These are phyloP conservation scores for Moringa oleifera DNA, from an alignment of 345 rosid species.

Conservation along the genomic window DNA sequence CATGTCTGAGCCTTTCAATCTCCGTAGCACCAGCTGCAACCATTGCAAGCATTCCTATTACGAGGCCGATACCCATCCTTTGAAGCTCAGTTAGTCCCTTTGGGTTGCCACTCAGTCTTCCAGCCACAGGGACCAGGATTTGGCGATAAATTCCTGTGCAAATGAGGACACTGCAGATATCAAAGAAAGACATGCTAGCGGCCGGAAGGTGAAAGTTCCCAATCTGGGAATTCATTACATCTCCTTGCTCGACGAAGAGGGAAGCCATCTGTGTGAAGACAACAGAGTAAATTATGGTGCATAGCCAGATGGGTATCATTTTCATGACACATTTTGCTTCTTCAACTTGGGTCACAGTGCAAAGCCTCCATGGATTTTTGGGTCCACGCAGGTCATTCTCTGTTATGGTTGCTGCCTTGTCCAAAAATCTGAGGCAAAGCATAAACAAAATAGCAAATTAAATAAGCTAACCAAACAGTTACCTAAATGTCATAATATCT, in stretches of 20 bases:
- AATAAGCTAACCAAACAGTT: too few species aligned
- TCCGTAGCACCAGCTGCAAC: slow-evolving; percentile 75
- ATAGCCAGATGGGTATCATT: slow-evolving; percentile 61
- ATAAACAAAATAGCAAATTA: not conserved
- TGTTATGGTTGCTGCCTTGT: slow-evolving; percentile 80
- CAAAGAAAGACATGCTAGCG: slow-evolving; percentile 91
- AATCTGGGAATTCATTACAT: slow-evolving; percentile 52
- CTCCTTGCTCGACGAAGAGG: slow-evolving; percentile 64
- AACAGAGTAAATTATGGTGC: slow-evolving; percentile 70
- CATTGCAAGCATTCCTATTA: slow-evolving; percentile 80
- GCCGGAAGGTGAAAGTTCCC: slow-evolving; percentile 71
- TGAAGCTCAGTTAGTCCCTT: slow-evolving; percentile 71
- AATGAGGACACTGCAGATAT: slow-evolving; percentile 66
- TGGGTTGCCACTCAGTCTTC: slow-evolving; percentile 34
- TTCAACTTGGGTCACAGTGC: slow-evolving; percentile 87
- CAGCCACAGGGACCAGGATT: slow-evolving; percentile 56
- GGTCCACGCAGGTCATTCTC: slow-evolving; percentile 33
- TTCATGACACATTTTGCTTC: slow-evolving; percentile 71
- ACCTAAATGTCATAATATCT: too few species aligned
- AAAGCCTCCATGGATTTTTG: slow-evolving; percentile 58
- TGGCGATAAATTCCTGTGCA: slow-evolving; percentile 69
- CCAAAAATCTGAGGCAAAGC: slow-evolving; percentile 47
- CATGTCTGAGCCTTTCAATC: slow-evolving; percentile 41
- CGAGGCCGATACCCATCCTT: slow-evolving; percentile 79
- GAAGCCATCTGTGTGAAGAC: slow-evolving; percentile 79